Percentiles rank a stretch among this genome's conserved stretches.
Conservation (phyloP, 2,329 filamentous ascomycete species). For the Helotiales sp. region DNA sequence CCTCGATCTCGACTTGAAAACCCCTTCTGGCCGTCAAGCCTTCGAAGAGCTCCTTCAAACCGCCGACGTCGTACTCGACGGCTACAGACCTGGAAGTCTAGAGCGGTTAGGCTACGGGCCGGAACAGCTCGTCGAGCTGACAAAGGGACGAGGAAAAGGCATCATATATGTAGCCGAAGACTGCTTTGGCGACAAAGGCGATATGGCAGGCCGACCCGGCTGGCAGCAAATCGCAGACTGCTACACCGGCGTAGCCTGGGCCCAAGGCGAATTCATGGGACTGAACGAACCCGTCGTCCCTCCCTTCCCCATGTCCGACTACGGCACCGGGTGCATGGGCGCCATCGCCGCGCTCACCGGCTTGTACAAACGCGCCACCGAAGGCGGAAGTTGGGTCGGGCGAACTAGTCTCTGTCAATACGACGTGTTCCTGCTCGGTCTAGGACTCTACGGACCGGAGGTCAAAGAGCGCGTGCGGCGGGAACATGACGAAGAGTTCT, state of each 20-base stretch:
- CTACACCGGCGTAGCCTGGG: constrained; percentile 39
- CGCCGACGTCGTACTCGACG: constrained; percentile 70
- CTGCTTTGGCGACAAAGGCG: constrained; percentile 69
- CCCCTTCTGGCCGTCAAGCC: constrained; percentile 52
- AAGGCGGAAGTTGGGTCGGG: constrained; percentile 70
- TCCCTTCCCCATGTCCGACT: constrained; percentile 67
- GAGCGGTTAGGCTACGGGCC: constrained; percentile 67
- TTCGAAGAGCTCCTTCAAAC: constrained; percentile 66
- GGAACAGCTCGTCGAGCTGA: constrained; percentile 56
- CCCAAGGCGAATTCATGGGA: constrained; percentile 66
- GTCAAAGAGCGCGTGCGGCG: constrained; percentile 51
- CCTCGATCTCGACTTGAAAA: constrained; percentile 66
- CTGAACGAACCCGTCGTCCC: constrained; percentile 68
- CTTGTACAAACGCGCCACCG: constrained; percentile 64
- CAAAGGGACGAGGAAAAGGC: constrained; percentile 61
- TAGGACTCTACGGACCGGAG: constrained; percentile 59
- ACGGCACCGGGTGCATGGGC: constrained; percentile 75
- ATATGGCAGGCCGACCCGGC: constrained; percentile 67
- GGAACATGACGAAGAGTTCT: constrained; percentile 36
- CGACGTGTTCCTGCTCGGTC: constrained; percentile 66
- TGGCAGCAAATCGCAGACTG: constrained; percentile 75
- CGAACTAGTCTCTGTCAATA: constrained; percentile 70
- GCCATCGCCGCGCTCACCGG: constrained; percentile 69
- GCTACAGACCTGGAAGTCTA: constrained; percentile 70
- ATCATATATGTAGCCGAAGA: constrained; percentile 73